phyloP scores from a whole-genome alignment of 176 grass and related monocot genomes.

The Microstegium vimineum region DNA sequence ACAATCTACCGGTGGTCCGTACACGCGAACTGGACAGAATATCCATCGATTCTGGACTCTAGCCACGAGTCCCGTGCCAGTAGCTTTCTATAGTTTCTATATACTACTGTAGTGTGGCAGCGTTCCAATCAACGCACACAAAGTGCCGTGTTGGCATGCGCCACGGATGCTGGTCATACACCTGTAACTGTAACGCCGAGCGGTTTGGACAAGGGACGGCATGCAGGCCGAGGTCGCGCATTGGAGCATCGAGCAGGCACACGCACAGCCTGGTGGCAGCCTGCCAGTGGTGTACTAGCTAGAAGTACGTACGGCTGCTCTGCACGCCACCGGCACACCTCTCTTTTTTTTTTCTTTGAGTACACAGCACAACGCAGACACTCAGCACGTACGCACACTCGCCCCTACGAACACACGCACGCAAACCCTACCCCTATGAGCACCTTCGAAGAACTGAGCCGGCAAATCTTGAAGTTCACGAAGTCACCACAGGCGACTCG shows the following conservation, averaged over 20 bases:
- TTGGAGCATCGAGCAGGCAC: background rate
- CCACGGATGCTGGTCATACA: slow-evolving; percentile 10
- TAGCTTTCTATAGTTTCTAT: background rate
- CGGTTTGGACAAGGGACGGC: background rate
- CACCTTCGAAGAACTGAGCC: no score
- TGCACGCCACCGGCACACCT: slow-evolving; percentile 3
- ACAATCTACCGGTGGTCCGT: background rate
- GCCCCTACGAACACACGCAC: no score
- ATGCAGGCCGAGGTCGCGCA: background rate
- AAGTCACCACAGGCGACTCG: no score
- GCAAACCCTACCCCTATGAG: no score
- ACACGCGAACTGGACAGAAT: background rate
- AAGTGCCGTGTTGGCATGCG: slow-evolving; percentile 11
- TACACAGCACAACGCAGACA: no score
- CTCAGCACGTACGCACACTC: no score
- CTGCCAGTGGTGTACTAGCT: no score
- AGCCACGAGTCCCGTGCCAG: background rate
- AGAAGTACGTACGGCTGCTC: background rate
- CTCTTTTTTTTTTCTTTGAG: no score
- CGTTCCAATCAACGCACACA: background rate
- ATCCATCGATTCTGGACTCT: slow-evolving; percentile 7
- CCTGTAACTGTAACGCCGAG: slow-evolving; percentile 8
- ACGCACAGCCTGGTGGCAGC: background rate
- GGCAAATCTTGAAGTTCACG: no score
- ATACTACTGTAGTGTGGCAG: no score